Conservation (phyloP, 805 yeast species). For the Barnettozyma sucrosica region DNA sequence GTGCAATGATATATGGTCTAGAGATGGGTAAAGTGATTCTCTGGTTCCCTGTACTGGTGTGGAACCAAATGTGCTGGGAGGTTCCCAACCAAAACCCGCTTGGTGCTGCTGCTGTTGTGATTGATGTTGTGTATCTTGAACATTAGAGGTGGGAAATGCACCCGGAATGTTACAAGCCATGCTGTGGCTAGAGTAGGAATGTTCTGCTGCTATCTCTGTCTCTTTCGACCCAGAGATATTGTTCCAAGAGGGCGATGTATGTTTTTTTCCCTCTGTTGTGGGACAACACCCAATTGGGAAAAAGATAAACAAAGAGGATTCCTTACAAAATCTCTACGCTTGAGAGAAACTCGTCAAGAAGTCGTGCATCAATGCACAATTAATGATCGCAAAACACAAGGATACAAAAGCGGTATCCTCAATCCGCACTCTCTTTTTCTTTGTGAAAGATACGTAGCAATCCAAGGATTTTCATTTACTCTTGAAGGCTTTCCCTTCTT, state of each 20-base stretch:
- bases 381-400: background rate
- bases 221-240: background rate
- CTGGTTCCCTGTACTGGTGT: background rate
- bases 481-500: constrained; percentile 34
- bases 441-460: constrained; percentile 6
- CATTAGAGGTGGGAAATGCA: constrained; percentile 4
- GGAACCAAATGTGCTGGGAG: background rate
- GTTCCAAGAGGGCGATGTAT: background rate
- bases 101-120: background rate
- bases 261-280: background rate
- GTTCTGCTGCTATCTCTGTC: background rate
- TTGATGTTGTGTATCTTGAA: constrained; percentile 13
- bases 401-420: background rate
- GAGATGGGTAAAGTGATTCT: constrained; percentile 16
- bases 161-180: constrained; percentile 13
- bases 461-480: background rate
- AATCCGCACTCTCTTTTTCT: background rate
- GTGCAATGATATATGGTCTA: constrained; percentile 16
- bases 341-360: background rate
- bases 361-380: background rate
- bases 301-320: constrained; percentile 8
- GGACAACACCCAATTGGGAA: constrained; percentile 4
- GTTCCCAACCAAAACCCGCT: background rate
- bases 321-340: background rate
- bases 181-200: background rate